Evolutionary conservation across 192 early-diverging fungal species (phyloP).

Genomic region (Irineochytrium annulatum): DNA sequence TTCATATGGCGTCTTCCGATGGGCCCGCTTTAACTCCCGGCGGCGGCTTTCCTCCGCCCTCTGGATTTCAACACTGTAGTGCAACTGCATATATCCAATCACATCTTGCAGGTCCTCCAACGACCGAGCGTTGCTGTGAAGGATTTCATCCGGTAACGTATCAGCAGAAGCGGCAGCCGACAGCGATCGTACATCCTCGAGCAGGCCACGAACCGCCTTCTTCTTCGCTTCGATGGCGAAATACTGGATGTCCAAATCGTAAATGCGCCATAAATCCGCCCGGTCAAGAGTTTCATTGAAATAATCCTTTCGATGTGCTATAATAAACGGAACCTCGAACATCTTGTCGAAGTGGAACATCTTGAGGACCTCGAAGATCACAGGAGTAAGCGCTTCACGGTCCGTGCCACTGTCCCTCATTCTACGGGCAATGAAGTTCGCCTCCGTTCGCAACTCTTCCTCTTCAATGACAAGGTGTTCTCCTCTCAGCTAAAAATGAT

Average conservation of each 20-base stretch:
- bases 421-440: conserved; percentile 3
- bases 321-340: conserved; percentile 88
- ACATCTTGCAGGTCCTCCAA: conserved; percentile 44
- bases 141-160: conserved; percentile 37
- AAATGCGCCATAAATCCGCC: conserved; percentile 83
- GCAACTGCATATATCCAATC: conserved; percentile 46
- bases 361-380: conserved; percentile 54
- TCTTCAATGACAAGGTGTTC: too few relatives aligned
- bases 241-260: conserved; percentile 78
- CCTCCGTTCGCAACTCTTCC: not conserved
- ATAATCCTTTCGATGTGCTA: conserved; percentile 76
- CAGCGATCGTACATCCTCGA: conserved; percentile 42
- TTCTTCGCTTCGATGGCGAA: conserved; percentile 64
- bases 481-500: not conserved
- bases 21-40: conserved; percentile 35
- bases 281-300: conserved; percentile 66
- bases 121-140: conserved; percentile 18
- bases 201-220: conserved; percentile 8
- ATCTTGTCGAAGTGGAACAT: conserved; percentile 64
- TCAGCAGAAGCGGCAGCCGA: conserved; percentile 48
- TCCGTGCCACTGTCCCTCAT: conserved; percentile 5
- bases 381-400: too few relatives aligned
- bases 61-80: conserved; percentile 38
- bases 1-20: conserved; percentile 44
- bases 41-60: conserved; percentile 35